phyloP scores from a whole-genome alignment of 2,329 filamentous ascomycete genomes.

The Uncinocarpus reesii region DNA sequence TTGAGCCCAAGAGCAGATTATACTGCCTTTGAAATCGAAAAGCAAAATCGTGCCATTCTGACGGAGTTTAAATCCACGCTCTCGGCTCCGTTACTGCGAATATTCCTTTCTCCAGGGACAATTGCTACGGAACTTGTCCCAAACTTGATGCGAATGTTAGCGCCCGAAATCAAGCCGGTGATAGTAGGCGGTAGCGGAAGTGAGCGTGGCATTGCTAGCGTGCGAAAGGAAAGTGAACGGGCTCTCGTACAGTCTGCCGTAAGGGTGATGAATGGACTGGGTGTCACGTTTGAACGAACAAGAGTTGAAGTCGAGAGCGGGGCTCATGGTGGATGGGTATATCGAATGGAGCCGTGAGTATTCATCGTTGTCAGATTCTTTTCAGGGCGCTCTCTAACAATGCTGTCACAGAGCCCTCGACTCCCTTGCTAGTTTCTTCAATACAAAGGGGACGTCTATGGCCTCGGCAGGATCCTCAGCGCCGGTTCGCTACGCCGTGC shows the following conservation, averaged over 20 bases:
- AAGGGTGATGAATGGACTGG: constrained; percentile 69
- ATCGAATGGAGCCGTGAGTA: constrained; percentile 86
- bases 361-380: background rate
- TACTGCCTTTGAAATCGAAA: constrained; percentile 67
- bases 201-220: constrained; percentile 62
- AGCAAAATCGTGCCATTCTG: constrained; percentile 64
- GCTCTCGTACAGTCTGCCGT: constrained; percentile 69
- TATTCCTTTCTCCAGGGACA: constrained; percentile 68
- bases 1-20: constrained; percentile 73
- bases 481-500: constrained; percentile 80
- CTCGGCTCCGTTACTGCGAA: constrained; percentile 58
- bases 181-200: constrained; percentile 62
- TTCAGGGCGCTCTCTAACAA: constrained; percentile 24
- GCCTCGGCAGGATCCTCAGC: constrained; percentile 47
- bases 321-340: constrained; percentile 61
- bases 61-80: constrained; percentile 63
- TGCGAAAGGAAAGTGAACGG: constrained; percentile 78
- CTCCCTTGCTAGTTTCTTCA: constrained; percentile 56
- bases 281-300: constrained; percentile 69
- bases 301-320: constrained; percentile 61
- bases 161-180: constrained; percentile 84
- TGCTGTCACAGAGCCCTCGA: constrained; percentile 53
- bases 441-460: constrained; percentile 33
- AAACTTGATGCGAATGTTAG: constrained; percentile 70
- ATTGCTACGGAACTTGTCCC: constrained; percentile 76